These are phyloP conservation scores for Vigna trinervia DNA, from an alignment of 306 rosid genomes.

Conservation along the genomic window DNA sequence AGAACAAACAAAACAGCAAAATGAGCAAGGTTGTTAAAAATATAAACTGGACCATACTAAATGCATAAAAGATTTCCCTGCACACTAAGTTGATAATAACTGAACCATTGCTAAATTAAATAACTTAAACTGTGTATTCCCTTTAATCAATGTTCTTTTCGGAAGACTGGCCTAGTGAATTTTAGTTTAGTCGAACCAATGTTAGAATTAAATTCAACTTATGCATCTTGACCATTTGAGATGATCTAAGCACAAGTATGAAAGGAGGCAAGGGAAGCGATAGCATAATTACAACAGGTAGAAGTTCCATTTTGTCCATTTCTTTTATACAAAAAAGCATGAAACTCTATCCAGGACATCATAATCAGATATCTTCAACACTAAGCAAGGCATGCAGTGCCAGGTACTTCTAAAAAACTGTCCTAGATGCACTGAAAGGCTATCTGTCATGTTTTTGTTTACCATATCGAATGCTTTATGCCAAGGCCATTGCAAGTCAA, in stretches of 20 bases:
- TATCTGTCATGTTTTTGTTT: slow-evolving; percentile 40
- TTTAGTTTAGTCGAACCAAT: no score
- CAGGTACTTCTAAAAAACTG: slow-evolving; percentile 48
- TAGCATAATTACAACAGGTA: slow-evolving; percentile 33
- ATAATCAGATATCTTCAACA: slow-evolving; percentile 31
- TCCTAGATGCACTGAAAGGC: slow-evolving; percentile 54
- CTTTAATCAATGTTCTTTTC: no score
- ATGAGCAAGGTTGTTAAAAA: no score
- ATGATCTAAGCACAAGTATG: slow-evolving; percentile 38
- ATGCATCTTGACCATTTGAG: no score
- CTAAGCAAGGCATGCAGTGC: slow-evolving; percentile 51
- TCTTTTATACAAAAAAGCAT: slow-evolving; percentile 40
- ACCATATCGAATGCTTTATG: slow-evolving; percentile 82
- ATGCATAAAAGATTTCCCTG: no score
- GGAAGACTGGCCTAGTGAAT: no score
- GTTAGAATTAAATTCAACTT: no score
- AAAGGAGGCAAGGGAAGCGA: slow-evolving; percentile 25
- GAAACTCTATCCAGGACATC: slow-evolving; percentile 46
- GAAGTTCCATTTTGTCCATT: slow-evolving; percentile 36
- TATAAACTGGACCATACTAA: no score
- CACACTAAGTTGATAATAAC: no score
- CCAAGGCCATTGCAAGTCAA: slow-evolving; percentile 99
- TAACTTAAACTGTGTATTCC: no score
- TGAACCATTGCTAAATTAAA: no score
- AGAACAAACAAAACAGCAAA: slow-evolving; percentile 2